Percentiles rank a stretch among this genome's conserved stretches.
Evolutionary conservation across 306 rosid species (phyloP).

Genomic region (Lithocarpus polystachyus): DNA sequence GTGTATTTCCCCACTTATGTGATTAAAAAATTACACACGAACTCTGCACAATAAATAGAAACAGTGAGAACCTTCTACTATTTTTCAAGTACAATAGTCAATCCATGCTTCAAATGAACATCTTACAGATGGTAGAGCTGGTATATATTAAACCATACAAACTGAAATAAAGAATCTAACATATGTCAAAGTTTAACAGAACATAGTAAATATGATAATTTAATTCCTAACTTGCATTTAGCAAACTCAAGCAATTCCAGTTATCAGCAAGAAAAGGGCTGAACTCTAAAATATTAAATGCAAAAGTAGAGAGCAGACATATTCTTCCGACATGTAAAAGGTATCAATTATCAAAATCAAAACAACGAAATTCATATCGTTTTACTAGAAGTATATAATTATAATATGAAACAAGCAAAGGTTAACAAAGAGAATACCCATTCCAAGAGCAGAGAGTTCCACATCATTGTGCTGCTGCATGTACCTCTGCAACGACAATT

Average conservation of each 20-base stretch:
- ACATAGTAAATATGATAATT: background rate
- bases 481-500: constrained; percentile 51
- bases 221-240: background rate
- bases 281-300: background rate
- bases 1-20: background rate
- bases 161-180: background rate
- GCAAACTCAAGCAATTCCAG: background rate
- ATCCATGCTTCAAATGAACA: background rate
- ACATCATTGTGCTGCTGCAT: constrained; percentile 80
- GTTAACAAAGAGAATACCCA: constrained; percentile 48
- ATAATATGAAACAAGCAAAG: background rate
- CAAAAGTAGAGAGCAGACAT: background rate
- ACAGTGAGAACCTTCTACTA: background rate
- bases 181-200: background rate
- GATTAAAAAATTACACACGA: background rate
- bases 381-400: background rate
- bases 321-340: background rate
- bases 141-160: background rate
- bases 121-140: background rate
- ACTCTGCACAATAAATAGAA: background rate
- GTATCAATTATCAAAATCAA: background rate
- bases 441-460: constrained; percentile 81
- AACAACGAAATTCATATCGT: background rate
- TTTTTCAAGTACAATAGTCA: background rate
- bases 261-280: background rate